Conservation (phyloP, 2,329 filamentous ascomycete species). For the Lecanicillium sp. region DNA sequence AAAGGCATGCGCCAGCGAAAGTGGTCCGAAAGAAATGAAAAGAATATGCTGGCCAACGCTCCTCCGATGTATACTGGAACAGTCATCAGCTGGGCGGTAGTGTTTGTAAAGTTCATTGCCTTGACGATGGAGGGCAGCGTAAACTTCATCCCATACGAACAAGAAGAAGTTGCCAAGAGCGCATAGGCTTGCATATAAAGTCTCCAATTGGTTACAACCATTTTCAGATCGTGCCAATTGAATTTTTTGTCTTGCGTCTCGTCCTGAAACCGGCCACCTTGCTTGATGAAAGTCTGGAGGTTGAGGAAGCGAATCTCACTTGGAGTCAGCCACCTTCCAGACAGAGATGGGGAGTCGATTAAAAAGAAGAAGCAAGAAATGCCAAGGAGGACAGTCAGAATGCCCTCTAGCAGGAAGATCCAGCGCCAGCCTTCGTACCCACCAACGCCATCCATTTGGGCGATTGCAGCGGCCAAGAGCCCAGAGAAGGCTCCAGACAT, state of each 20-base stretch:
- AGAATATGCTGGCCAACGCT: conserved; percentile 50
- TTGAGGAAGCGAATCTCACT: conserved; percentile 26
- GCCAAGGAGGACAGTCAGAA: conserved; percentile 36
- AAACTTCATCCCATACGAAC: conserved; percentile 15
- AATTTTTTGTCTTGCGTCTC: conserved; percentile 11
- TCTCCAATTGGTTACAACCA: conserved; percentile 17
- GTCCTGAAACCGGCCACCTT: conserved; percentile 17
- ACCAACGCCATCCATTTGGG: conserved; percentile 23
- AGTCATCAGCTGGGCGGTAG: conserved; percentile 32
- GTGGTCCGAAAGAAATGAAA: conserved; percentile 58
- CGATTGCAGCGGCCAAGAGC: conserved; percentile 13
- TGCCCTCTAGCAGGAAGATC: conserved; percentile 49
- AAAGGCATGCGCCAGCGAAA: conserved; percentile 56
- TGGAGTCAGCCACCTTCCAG: conserved; percentile 22
- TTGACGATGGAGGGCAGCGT: conserved; percentile 10
- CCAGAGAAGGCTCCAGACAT: conserved; percentile 40
- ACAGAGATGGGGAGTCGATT: conserved; percentile 27
- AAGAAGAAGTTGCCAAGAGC: conserved; percentile 13
- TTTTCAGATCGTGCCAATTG: conserved; percentile 16
- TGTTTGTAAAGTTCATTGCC: conserved; percentile 1
- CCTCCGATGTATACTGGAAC: conserved; percentile 53
- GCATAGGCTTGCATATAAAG: conserved; percentile 18
- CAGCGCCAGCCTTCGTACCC: conserved; percentile 49
- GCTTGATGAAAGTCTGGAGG: conserved; percentile 19
- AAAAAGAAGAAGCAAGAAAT: conserved; percentile 35